Percentiles rank a stretch among this genome's conserved stretches.
Conservation (phyloP, 2,329 filamentous ascomycete species). For the Didymellaceae sp. region DNA sequence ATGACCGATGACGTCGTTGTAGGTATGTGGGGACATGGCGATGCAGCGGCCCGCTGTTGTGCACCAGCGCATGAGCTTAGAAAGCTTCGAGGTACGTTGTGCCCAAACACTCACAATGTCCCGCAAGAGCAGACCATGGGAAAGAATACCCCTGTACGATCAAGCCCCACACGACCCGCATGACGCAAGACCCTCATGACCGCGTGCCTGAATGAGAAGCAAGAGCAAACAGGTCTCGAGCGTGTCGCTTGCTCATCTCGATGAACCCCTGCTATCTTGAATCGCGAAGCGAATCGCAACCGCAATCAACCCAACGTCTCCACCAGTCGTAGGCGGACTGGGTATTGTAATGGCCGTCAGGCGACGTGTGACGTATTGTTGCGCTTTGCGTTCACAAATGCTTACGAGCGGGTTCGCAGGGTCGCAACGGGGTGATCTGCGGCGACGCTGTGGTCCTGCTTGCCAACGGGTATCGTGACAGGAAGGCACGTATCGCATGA, state of each 20-base stretch:
- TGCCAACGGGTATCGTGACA: conserved; percentile 13
- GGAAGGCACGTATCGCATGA: conserved; percentile 24
- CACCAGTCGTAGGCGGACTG: not conserved
- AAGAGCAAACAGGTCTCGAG: conserved; percentile 8
- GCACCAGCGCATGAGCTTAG: conserved; percentile 6
- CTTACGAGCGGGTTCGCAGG: not conserved
- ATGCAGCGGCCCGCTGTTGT: conserved; percentile 23
- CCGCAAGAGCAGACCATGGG: not conserved
- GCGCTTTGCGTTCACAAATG: not conserved
- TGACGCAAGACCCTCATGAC: conserved; percentile 1
- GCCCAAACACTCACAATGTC: conserved; percentile 1
- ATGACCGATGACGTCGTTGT: conserved; percentile 27
- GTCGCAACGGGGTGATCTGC: conserved; percentile 4
- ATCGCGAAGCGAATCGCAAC: conserved; percentile 1
- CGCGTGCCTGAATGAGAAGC: not conserved
- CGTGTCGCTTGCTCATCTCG: conserved; percentile 1
- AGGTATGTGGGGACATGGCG: conserved; percentile 18
- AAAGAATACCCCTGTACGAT: not conserved
- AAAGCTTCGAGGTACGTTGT: conserved; percentile 9
- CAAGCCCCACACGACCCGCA: not conserved
- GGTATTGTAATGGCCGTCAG: conserved; percentile 4
- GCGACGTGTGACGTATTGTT: conserved; percentile 13
- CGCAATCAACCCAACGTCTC: conserved; percentile 2
- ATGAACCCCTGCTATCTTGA: conserved; percentile 6
- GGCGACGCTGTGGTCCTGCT: not conserved